Evolutionary conservation across 225 moss, liverwort and hornwort species (phyloP), one percentile per base, ranked within the genome.

Genomic region (Sphagnum contortum): DNA sequence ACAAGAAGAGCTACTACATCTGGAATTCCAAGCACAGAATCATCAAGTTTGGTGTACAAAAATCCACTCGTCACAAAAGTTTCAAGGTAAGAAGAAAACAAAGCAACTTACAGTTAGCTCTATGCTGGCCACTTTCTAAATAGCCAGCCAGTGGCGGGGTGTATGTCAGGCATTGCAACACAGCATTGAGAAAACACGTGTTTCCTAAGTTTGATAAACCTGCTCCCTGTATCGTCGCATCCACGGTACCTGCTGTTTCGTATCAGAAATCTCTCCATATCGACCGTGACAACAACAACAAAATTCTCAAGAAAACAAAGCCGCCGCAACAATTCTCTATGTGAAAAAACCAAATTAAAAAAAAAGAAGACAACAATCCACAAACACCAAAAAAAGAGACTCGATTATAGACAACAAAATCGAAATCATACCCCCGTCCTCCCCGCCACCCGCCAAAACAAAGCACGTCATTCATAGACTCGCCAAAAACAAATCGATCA

Each of bases 101-200:
- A 50, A 59, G 76, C 63, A 71, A 82, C 91, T 81, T 80, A 95
- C 95, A 95, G 59, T 75, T 86, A 48, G 76, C 73, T 57, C 88
- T 89, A 44, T 95, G 95, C 73, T 84, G 91, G 13, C 89, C 91
- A 57, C 92, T 95, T 72, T 84, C 88, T 9, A 91, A 84, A 70
- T 95, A 95, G 46, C 92, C 91, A 49, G 95, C 89, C 55, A 95
- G 81, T 4, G 92, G 95, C 65, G 95, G 95, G 48, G 91, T 95
- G 78, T 95, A 95, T 3, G 95, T 95, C 29, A 95, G 81, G 68
- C 95, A 95, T 69, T 95, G 95, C 61, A 95, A 67, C 7, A 95
- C 95, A 8, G 95, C 91, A 79, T 96, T 96, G 60, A 96, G 49
- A 46, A 96, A 96, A 66, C 96, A 96, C 11, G 96, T 96, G 66